These are phyloP conservation scores for Hypoxylon sp. DNA, from an alignment of 2,329 filamentous ascomycete species.

Conservation along the genomic window DNA sequence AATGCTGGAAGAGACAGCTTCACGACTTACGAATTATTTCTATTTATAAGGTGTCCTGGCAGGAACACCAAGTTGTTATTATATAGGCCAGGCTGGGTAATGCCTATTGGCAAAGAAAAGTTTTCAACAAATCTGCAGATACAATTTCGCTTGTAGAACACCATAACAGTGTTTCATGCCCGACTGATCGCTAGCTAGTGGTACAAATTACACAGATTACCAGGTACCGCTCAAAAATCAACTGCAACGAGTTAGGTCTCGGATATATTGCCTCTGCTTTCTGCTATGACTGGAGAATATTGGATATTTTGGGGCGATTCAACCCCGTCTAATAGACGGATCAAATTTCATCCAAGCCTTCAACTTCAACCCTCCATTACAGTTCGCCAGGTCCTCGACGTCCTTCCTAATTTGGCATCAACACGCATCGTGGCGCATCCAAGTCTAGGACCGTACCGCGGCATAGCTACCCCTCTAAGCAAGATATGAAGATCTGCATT, in stretches of 20 bases:
- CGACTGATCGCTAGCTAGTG: background rate
- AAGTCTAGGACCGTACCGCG: background rate
- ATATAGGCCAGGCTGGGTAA: conserved; percentile 23
- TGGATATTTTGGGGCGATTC: background rate
- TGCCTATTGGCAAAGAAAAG: conserved; percentile 24
- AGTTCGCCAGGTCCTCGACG: conserved; percentile 6
- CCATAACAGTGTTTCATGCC: background rate
- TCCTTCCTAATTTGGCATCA: conserved; percentile 31
- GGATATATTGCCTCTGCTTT: background rate
- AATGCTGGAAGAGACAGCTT: conserved; percentile 8
- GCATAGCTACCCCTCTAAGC: conserved; percentile 19
- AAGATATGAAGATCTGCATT: conserved; percentile 20
- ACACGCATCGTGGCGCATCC: conserved; percentile 7
- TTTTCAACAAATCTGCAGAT: conserved; percentile 1
- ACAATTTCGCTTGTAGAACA: background rate
- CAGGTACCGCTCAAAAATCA: background rate
- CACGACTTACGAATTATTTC: conserved; percentile 36
- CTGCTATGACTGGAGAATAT: background rate
- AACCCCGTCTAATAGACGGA: background rate
- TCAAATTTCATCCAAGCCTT: conserved; percentile 1
- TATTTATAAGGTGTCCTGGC: conserved; percentile 17
- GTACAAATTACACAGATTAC: background rate
- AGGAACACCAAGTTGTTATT: conserved; percentile 20
- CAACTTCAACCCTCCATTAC: background rate
- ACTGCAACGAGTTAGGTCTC: background rate